Base-by-base conservation (phyloP, 345 rosid genomes). In the Populus deltoides region DNA sequence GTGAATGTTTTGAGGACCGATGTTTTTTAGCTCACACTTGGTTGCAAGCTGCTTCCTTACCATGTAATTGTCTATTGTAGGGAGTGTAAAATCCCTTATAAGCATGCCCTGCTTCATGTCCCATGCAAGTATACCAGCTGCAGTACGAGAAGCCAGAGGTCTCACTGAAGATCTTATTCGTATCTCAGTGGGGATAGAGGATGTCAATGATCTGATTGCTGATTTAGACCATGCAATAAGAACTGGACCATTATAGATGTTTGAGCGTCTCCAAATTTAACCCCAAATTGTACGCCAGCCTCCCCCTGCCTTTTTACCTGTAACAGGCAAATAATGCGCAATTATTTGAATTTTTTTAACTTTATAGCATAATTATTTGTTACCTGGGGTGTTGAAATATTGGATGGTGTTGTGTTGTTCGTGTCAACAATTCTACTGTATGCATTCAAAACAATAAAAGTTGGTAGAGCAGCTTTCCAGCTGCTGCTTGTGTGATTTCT, bases 31-130 rank as follows among this genome's bases (percentile, higher is more conserved):
- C 22, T 17, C 6, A 4, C 18, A 31, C 35, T 10, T 61, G 31
- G 24, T 43, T 33, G n/a, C 24, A 62, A 39, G 73, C 24, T 53
- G 43, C 33, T 36, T 27, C 45, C 22, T 78, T 47, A 78, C 65
- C 17, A 0, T 29, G 71, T 74, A 51, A 27, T 49, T 72, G 47
- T n/a, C 15, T 17, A 0, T 55, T 82, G 76, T 66, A 96, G 98
- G 99, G 74, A 92, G 97, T 75, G 98, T 96, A 62, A 96, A 96
- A 85, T 96, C 97, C 66, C 97, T 96, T 59, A 92, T 96, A 82
- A 93, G 97, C 91, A 81, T 96, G 97, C 98, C 98, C 4, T 92
- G 99, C 87, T 96, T 93, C 83, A 96, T 96, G 99, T 96, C 98
- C 25, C 98, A 96, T 82, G 97, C 98, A 62, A 91, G 94, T 81